Evolutionary conservation across 352 stramenopile genomes (phyloP).

Genomic region (Pilasporangium apinafurcum): DNA sequence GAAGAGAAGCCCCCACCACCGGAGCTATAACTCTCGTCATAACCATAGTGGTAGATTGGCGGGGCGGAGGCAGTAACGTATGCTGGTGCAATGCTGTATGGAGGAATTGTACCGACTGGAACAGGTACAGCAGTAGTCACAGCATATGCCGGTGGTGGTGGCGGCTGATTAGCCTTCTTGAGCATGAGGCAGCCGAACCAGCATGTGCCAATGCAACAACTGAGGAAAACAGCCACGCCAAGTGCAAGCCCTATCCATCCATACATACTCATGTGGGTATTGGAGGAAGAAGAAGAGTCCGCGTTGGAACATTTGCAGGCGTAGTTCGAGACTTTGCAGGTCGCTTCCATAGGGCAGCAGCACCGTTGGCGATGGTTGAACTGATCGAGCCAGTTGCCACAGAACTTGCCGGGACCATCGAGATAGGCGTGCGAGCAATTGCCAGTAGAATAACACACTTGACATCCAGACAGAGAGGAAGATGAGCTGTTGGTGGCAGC

Average conservation of each 20-base stretch:
- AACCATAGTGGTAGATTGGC: slow-evolving; percentile 1
- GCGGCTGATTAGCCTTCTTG: slow-evolving; percentile 3
- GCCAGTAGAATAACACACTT: slow-evolving; percentile 9
- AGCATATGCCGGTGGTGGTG: not conserved
- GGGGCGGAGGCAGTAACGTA: no score
- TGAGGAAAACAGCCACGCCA: slow-evolving; percentile 1
- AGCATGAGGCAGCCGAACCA: not conserved
- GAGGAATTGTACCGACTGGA: not conserved
- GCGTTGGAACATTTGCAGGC: slow-evolving; percentile 1
- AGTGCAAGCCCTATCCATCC: slow-evolving; percentile 1
- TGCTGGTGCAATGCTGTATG: not conserved
- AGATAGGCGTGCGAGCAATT: slow-evolving; percentile 20
- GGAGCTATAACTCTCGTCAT: not conserved
- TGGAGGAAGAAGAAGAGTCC: not conserved
- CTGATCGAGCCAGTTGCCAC: slow-evolving; percentile 19
- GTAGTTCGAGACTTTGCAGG: slow-evolving; percentile 7
- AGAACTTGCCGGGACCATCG: slow-evolving; percentile 14
- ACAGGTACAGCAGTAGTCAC: not conserved
- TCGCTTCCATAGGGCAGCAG: slow-evolving; percentile 16
- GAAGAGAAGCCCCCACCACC: slow-evolving; percentile 1
- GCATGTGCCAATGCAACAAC: slow-evolving; percentile 1
- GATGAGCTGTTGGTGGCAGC: not conserved
- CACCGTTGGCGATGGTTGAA: slow-evolving; percentile 10
- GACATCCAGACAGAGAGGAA: slow-evolving; percentile 11
- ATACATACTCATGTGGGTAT: not conserved